Percentiles rank a stretch among this genome's conserved stretches.
These are phyloP conservation scores for Hericium coralloides DNA, from an alignment of 768 basidiomycete species.

Conservation along the genomic window DNA sequence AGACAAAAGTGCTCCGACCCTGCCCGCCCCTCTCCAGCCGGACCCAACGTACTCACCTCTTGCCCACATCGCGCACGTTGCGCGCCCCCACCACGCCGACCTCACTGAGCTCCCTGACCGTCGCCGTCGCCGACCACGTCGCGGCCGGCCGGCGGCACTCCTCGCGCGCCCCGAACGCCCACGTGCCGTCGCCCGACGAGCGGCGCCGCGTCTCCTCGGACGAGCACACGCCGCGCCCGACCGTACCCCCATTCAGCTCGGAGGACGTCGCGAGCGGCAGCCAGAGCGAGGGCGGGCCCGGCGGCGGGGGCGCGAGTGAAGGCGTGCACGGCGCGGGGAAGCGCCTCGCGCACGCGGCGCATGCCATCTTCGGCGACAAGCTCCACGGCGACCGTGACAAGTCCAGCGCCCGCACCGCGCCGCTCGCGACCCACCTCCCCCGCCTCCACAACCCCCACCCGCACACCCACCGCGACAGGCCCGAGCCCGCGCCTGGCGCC, in stretches of 20 bases:
- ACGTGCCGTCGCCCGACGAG: not conserved
- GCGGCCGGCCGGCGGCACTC: not conserved
- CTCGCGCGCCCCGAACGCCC: not conserved
- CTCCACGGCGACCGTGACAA: not conserved
- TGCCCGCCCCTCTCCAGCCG: not conserved
- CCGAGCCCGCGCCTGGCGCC: not conserved
- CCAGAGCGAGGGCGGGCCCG: not conserved
- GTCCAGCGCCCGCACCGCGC: not conserved
- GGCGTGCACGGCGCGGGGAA: not conserved
- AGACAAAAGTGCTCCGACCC: too few species aligned
- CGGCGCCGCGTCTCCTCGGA: not conserved
- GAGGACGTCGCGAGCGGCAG: not conserved
- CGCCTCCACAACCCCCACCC: not conserved
- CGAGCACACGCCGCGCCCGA: not conserved
- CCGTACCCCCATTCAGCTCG: not conserved
- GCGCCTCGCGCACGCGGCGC: not conserved
- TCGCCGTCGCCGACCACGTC: not conserved
- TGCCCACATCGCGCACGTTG: not conserved
- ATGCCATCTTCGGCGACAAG: not conserved
- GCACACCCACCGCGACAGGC: not conserved
- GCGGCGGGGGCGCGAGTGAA: not conserved
- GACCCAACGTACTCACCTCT: not conserved
- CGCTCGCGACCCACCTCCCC: not conserved
- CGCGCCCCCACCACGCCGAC: not conserved
- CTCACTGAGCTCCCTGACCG: not conserved